Evolutionary conservation across 805 yeast species (phyloP).

Genomic region (Cephaloascus albidus): DNA sequence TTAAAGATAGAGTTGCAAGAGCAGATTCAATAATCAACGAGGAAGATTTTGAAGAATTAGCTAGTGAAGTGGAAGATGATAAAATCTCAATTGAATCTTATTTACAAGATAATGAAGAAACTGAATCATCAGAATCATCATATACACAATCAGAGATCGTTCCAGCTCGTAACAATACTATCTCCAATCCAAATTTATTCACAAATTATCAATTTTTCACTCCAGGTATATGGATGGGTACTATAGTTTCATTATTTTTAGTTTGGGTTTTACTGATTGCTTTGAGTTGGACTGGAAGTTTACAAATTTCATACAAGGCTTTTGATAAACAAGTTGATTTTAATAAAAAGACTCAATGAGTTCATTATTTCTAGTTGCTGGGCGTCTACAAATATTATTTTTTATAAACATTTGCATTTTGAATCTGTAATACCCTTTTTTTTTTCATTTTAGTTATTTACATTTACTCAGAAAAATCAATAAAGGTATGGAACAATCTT

Average conservation of each 20-base stretch:
- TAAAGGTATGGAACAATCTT: slow-evolving; percentile 86
- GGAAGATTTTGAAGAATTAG: neutral
- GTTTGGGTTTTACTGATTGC: slow-evolving; percentile 51
- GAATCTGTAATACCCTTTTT: too few relatives aligned
- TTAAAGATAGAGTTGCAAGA: neutral
- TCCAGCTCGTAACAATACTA: neutral
- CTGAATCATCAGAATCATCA: neutral
- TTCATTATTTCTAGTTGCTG: too few relatives aligned
- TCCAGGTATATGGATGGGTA: slow-evolving; percentile 72
- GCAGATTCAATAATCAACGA: too few relatives aligned
- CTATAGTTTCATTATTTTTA: slow-evolving; percentile 56
- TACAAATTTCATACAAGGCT: slow-evolving; percentile 74
- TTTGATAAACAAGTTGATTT: slow-evolving; percentile 61
- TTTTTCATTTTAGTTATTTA: neutral
- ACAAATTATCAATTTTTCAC: slow-evolving; percentile 63
- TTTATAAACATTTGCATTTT: too few relatives aligned
- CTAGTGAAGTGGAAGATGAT: neutral
- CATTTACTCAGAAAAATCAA: slow-evolving; percentile 21
- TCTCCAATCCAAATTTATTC: slow-evolving; percentile 43
- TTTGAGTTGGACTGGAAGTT: slow-evolving; percentile 57
- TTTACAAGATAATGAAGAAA: too few relatives aligned
- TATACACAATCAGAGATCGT: neutral
- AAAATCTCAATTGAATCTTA: neutral
- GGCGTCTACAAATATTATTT: too few relatives aligned
- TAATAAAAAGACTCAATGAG: slow-evolving; percentile 35